These are phyloP conservation scores for Lentinula sp. DNA, from an alignment of 768 basidiomycete genomes.

Conservation along the genomic window DNA sequence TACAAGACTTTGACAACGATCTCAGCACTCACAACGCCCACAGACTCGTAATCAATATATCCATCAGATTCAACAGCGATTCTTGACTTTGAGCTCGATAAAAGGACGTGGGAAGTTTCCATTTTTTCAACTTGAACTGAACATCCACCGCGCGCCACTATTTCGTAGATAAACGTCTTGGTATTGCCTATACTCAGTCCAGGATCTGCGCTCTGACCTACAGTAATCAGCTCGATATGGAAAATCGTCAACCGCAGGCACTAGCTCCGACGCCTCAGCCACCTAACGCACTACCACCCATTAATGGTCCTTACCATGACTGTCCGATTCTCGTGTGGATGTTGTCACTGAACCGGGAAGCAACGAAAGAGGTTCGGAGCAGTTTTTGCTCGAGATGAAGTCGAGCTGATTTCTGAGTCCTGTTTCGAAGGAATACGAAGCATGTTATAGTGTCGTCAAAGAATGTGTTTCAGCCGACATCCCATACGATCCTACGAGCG, in stretches of 20 bases:
- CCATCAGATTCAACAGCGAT: no score
- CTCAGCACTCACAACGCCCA: no score
- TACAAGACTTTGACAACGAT: no score
- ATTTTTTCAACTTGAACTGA: background rate
- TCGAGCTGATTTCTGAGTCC: background rate
- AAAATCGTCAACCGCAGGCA: background rate
- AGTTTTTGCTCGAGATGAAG: background rate
- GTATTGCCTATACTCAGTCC: background rate
- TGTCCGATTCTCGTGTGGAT: constrained; percentile 77
- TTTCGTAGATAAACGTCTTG: background rate
- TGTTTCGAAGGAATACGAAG: constrained; percentile 61
- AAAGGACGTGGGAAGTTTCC: background rate
- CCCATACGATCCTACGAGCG: constrained; percentile 46
- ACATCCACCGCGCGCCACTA: background rate
- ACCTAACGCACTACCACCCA: background rate
- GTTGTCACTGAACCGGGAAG: constrained; percentile 70
- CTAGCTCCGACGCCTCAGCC: background rate
- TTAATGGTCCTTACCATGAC: constrained; percentile 22
- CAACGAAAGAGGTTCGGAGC: constrained; percentile 51
- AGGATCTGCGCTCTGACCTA: background rate
- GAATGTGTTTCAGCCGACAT: constrained; percentile 55
- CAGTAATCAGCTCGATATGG: background rate
- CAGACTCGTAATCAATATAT: no score
- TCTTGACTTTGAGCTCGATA: background rate
- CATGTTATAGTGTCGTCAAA: constrained; percentile 52